A percentile compares a stretch with the other conserved stretches of the same genome.
Conservation (phyloP, 2,329 filamentous ascomycete genomes). For the Dactylella cylindrospora region DNA sequence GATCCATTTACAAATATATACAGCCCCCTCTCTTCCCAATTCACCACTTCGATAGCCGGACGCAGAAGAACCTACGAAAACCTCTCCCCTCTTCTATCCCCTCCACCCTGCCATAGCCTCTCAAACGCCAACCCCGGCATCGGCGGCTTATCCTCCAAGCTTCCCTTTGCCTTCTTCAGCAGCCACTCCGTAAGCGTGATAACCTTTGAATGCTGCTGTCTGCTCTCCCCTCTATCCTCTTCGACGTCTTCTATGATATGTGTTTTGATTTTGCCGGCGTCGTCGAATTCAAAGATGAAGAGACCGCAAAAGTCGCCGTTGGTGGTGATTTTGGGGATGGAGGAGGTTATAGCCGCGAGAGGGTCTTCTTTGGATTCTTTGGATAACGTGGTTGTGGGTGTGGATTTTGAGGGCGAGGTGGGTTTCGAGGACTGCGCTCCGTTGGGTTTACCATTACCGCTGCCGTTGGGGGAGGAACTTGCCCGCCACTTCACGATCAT, state of each 20-base stretch:
- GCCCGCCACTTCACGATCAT: slow-evolving; percentile 90
- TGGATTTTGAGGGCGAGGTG: slow-evolving; percentile 37
- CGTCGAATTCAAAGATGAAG: slow-evolving; percentile 95
- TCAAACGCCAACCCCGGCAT: slow-evolving; percentile 61
- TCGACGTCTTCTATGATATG: slow-evolving; percentile 95
- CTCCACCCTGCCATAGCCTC: slow-evolving; percentile 72
- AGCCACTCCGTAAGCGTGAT: slow-evolving; percentile 95
- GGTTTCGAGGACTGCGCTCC: slow-evolving; percentile 37
- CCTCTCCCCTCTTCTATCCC: slow-evolving; percentile 61
- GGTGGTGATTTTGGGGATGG: slow-evolving; percentile 52
- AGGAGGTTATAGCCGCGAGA: slow-evolving; percentile 52
- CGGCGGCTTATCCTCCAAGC: slow-evolving; percentile 21
- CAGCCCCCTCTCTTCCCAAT: too few relatives aligned
- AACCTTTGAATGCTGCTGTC: slow-evolving; percentile 79
- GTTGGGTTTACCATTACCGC: slow-evolving; percentile 53
- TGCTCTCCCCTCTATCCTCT: slow-evolving; percentile 67
- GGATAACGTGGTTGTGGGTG: slow-evolving; percentile 36
- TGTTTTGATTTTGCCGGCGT: slow-evolving; percentile 75
- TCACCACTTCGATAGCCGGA: too few relatives aligned
- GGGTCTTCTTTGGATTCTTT: slow-evolving; percentile 34
- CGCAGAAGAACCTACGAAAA: too few relatives aligned
- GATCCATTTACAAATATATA: not conserved
- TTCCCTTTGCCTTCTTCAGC: slow-evolving; percentile 59
- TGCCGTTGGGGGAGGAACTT: slow-evolving; percentile 54
- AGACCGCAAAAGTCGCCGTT: slow-evolving; percentile 74